A percentile compares a stretch with the other conserved stretches of the same genome.
Evolutionary conservation across 1,284 basidiomycete species (phyloP).

Genomic region (Ustilago crameri): DNA sequence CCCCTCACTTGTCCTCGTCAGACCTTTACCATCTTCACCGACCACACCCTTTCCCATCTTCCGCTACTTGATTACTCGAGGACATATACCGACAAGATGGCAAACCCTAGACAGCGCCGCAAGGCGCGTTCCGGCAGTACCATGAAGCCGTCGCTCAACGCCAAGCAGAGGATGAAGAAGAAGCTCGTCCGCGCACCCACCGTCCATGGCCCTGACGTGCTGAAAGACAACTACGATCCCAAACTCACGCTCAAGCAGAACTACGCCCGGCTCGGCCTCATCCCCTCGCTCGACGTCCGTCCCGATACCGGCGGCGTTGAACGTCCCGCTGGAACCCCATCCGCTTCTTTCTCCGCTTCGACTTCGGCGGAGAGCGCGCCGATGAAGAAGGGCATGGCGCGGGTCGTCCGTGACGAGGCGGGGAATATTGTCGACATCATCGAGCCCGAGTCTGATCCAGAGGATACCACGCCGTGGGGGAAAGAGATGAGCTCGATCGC

Average conservation of each 20-base stretch:
- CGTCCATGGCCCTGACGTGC: conserved; percentile 82
- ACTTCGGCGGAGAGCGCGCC: neutral
- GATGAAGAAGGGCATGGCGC: conserved; percentile 77
- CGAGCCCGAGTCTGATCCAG: conserved; percentile 73
- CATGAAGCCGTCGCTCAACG: conserved; percentile 73
- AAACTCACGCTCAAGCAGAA: conserved; percentile 92
- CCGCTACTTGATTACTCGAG: too few species aligned
- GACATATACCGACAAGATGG: too few species aligned
- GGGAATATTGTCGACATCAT: conserved; percentile 84
- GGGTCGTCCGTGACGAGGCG: conserved; percentile 83
- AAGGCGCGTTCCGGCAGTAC: conserved; percentile 77
- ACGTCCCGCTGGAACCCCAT: neutral
- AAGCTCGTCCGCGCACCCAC: conserved; percentile 72
- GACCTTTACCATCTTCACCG: neutral
- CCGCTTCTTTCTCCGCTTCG: neutral
- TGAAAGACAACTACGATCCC: conserved; percentile 89
- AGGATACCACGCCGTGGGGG: conserved; percentile 68
- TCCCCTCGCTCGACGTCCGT: conserved; percentile 68
- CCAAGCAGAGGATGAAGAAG: conserved; percentile 79
- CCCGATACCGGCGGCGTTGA: conserved; percentile 50
- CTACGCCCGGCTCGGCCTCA: conserved; percentile 81
- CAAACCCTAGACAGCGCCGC: conserved; percentile 87
- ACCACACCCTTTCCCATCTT: neutral
- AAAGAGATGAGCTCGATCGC: conserved; percentile 39
- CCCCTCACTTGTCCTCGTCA: neutral